Evolutionary conservation across 192 early-diverging fungal species (phyloP), one percentile per base, ranked within the genome.

Genomic region (Anaeromyces robustus): DNA sequence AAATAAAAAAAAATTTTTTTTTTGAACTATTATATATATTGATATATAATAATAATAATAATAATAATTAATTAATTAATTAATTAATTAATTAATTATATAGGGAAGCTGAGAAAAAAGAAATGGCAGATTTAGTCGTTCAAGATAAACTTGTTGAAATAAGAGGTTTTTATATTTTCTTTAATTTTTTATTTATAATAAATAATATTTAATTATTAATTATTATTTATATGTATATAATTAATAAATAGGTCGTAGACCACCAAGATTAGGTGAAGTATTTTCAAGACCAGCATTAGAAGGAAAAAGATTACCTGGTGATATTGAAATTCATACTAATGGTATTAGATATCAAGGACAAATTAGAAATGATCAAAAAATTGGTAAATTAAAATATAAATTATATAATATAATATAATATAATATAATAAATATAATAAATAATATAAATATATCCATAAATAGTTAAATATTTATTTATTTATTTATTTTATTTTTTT

Each of bases 281-380:
- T 97, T 93, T 87, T 94, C 92, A 77, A 90, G 98, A 19, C 97
- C 98, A n/a, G 91, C 89, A 39, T 80, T 95, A 77, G 97, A 98
- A 34, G 91, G 93, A 43, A 98, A 96, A 86, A 91, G 96, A n/a
- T 86, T 92, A 81, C 91, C 96, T 16, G 95, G 97, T n/a, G 97
- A 97, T 83, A 85, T 99, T 30, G 97, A 98, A 86, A 96, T 99
- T 79, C 98, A 99, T 83, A 86, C 84, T 77, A 99, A 99, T 85
- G 98, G 98, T 83, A 84, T 99, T 80, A 92, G 97, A 80, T 99
- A 95, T 85, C 91, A 94, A 82, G 91, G 94, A 30, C 89, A 90
- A 14, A 80, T 68, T 11, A 92, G 92, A 81, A 87, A 86, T 68
- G 93, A 95, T 79, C 89, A 94, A 52, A 90, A 90, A n/a, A 91